Conservation (phyloP, 306 rosid species). For the Ziziphus jujuba region DNA sequence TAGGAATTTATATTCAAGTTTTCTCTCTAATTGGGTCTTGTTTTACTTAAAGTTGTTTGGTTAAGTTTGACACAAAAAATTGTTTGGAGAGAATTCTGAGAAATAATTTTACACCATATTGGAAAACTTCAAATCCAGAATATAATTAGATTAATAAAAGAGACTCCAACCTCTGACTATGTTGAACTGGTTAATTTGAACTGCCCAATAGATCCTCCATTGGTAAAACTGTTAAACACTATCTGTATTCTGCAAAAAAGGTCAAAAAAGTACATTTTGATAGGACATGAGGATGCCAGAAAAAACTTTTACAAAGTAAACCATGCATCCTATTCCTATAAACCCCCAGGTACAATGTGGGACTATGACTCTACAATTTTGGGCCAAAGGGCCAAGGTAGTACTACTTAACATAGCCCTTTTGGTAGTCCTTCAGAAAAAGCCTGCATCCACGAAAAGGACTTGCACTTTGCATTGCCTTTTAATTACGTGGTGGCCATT, state of each 20-base stretch:
- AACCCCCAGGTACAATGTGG: not conserved
- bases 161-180: too few relatives aligned
- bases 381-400: not conserved
- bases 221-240: too few relatives aligned
- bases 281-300: not conserved
- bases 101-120: too few relatives aligned
- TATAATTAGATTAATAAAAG: too few relatives aligned
- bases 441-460: not conserved
- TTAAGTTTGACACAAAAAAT: too few relatives aligned
- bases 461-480: not conserved
- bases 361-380: not conserved
- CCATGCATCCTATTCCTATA: not conserved
- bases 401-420: not conserved
- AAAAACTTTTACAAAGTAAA: conserved; percentile 7
- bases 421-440: not conserved
- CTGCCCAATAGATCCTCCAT: too few relatives aligned
- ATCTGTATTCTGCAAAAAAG: not conserved
- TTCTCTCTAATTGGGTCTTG: not conserved
- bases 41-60: not conserved
- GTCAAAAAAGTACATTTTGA: not conserved
- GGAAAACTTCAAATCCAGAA: too few relatives aligned
- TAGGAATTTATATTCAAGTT: not conserved
- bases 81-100: too few relatives aligned
- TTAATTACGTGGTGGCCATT: too few relatives aligned
- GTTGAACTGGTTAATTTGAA: too few relatives aligned